Base-by-base conservation (phyloP, 495 filamentous ascomycete genomes). In the Xylaria telfairii region DNA sequence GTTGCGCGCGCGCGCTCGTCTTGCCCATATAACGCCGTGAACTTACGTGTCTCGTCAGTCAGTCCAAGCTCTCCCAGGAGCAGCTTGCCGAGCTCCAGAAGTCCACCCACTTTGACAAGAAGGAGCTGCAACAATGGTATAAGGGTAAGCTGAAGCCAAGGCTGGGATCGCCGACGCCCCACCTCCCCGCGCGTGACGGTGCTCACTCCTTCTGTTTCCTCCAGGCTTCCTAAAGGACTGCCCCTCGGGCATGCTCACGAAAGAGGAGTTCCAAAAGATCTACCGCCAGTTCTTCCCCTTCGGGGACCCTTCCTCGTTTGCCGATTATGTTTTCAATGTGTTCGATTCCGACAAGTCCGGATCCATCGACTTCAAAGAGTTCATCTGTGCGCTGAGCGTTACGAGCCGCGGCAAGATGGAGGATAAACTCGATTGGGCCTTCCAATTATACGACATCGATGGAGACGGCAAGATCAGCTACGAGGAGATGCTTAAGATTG, bases 41-140 rank as follows among this genome's bases (percentile, higher is more conserved):
- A 28, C 56, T 71, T 39, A 71, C 72, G 5, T 32, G 34, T 39
- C 26, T 69, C 17, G 39, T 21, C 24, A 96, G 93, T 78, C 93
- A 96, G 82, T 95, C 92, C 44, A 99, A 98, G 85, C 92, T 99
- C 76, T 97, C 94, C 49, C 93, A 94, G 75, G 90, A 96, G 78
- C 94, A 98, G 85, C 90, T 99, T 73, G 90, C 89, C 62, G 96
- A 99, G 83, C 90, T 99, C 74, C 95, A 98, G 79, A 93, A 91
- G 84, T 92, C 93, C 64, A 99, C 96, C 28, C 93, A 98, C 82
- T 99, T 99, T 77, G 96, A 99, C 85, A 98, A 98, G 90, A 99
- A 98, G 84, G 96, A 99, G 82, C 83, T 99, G 74, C 96, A 99
- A 81, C 96, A 98, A 92, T 99, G 96, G 96, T 99, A 99, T 81